Evolutionary conservation across 805 yeast genomes (phyloP).

Genomic region (Saccharomycopsis sp.): DNA sequence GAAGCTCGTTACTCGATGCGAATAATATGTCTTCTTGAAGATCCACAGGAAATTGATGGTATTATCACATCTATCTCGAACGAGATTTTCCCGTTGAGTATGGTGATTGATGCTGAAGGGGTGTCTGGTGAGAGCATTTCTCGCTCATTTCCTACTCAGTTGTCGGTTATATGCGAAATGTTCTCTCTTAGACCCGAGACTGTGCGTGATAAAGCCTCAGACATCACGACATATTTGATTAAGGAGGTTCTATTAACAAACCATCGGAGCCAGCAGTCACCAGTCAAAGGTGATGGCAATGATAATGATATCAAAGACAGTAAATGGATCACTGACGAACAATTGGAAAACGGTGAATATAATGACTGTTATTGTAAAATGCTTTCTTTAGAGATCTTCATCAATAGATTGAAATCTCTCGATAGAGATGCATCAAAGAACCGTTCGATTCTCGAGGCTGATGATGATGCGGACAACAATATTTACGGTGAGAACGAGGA

Average conservation of each 20-base stretch:
- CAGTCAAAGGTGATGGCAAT: too few species aligned
- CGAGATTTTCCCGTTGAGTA: conserved; percentile 45
- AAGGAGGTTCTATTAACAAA: conserved; percentile 57
- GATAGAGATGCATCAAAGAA: conserved; percentile 20
- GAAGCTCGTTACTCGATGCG: conserved; percentile 64
- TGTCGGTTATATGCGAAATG: conserved; percentile 56
- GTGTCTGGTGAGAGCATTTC: neutral
- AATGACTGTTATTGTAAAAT: conserved; percentile 43
- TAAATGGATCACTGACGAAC: conserved; percentile 43
- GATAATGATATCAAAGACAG: conserved; percentile 22
- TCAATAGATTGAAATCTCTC: conserved; percentile 46
- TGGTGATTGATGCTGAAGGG: conserved; percentile 25
- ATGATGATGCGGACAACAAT: conserved; percentile 27
- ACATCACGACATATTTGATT: conserved; percentile 52
- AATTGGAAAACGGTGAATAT: conserved; percentile 30
- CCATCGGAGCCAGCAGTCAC: too few species aligned
- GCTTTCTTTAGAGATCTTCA: conserved; percentile 47
- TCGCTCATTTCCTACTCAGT: conserved; percentile 41
- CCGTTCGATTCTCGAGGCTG: neutral
- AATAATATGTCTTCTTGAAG: conserved; percentile 38
- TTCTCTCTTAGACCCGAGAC: conserved; percentile 42
- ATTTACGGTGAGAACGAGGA: neutral
- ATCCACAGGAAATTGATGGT: conserved; percentile 35
- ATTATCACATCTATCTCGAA: conserved; percentile 35
- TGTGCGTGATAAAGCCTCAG: conserved; percentile 48